phyloP scores from a whole-genome alignment of 495 filamentous ascomycete species.

The Ascobolus immersus region DNA sequence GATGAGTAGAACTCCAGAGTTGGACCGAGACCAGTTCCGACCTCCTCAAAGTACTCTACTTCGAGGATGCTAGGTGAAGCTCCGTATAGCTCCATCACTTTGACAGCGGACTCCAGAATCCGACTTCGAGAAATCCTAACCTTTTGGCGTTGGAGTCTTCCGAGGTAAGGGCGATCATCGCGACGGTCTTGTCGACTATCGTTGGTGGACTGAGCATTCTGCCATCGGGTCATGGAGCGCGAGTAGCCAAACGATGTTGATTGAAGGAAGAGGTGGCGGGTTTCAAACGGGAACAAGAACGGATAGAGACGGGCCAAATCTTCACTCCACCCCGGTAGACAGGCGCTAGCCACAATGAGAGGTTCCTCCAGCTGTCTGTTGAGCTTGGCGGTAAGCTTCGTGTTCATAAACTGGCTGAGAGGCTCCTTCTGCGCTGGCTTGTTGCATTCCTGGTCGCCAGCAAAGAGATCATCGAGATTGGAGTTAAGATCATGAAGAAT shows the following conservation, averaged over 20 bases:
- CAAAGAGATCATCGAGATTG: constrained; percentile 85
- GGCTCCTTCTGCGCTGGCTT: constrained; percentile 55
- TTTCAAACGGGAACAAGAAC: constrained; percentile 98
- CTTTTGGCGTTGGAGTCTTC: constrained; percentile 82
- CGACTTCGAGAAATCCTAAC: constrained; percentile 80
- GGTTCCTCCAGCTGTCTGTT: constrained; percentile 95
- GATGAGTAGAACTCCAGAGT: constrained; percentile 97
- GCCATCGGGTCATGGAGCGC: constrained; percentile 91
- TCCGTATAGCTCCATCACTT: constrained; percentile 99
- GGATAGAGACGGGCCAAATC: constrained; percentile 88
- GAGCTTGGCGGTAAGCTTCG: constrained; percentile 94
- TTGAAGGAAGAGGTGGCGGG: constrained; percentile 84
- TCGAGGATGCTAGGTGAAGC: constrained; percentile 85
- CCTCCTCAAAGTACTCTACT: constrained; percentile 97
- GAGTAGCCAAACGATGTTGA: constrained; percentile 97
- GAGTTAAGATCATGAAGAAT: constrained; percentile 84
- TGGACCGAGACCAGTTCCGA: constrained; percentile 85
- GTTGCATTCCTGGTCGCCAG: constrained; percentile 49
- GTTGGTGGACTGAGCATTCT: constrained; percentile 60
- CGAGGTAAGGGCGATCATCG: constrained; percentile 64
- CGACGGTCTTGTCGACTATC: constrained; percentile 58
- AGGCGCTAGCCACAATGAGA: constrained; percentile 93
- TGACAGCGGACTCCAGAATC: constrained; percentile 86
- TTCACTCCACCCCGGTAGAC: constrained; percentile 88
- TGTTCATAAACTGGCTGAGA: constrained; percentile 89